Evolutionary conservation across 2,329 filamentous ascomycete genomes (phyloP).

Genomic region (Colletotrichum paranaense): DNA sequence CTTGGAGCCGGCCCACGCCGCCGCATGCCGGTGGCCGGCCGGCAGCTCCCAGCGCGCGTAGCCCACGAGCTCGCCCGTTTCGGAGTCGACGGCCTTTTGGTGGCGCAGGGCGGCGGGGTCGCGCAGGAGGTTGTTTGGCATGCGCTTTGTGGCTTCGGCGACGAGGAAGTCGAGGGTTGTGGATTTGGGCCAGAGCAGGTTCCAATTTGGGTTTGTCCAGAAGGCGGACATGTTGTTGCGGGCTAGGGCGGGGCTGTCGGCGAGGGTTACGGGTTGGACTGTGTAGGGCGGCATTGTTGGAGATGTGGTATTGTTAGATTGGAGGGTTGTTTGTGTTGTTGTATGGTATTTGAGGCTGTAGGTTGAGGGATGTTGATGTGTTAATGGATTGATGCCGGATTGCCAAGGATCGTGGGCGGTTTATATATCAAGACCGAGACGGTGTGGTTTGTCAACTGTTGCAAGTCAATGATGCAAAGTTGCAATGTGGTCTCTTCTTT

Average conservation of each 20-base stretch:
- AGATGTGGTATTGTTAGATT: not conserved
- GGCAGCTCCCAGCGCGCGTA: conserved; percentile 41
- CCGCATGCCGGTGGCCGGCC: conserved; percentile 6
- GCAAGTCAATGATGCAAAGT: not conserved
- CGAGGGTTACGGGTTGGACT: conserved; percentile 36
- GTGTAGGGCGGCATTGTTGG: not conserved
- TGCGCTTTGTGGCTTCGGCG: conserved; percentile 26
- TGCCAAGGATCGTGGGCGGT: not conserved
- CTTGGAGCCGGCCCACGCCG: conserved; percentile 31
- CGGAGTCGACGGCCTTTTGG: conserved; percentile 38
- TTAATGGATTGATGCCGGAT: not conserved
- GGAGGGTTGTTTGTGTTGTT: not conserved
- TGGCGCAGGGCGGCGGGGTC: conserved; percentile 37
- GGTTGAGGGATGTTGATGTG: not conserved
- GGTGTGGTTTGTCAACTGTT: not conserved
- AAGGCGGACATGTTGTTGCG: conserved; percentile 42
- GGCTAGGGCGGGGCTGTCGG: conserved; percentile 37
- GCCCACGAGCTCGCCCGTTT: conserved; percentile 39
- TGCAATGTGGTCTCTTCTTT: not conserved
- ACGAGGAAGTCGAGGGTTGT: conserved; percentile 32
- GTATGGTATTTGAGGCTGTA: rapidly evolving
- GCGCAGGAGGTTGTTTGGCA: conserved; percentile 35
- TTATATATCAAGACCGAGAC: not conserved
- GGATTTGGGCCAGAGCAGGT: conserved; percentile 32
- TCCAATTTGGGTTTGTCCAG: conserved; percentile 40